A percentile compares a stretch with the other conserved stretches of the same genome.
phyloP scores from a whole-genome alignment of 257 asterid genomes.

The Perilla frutescens region DNA sequence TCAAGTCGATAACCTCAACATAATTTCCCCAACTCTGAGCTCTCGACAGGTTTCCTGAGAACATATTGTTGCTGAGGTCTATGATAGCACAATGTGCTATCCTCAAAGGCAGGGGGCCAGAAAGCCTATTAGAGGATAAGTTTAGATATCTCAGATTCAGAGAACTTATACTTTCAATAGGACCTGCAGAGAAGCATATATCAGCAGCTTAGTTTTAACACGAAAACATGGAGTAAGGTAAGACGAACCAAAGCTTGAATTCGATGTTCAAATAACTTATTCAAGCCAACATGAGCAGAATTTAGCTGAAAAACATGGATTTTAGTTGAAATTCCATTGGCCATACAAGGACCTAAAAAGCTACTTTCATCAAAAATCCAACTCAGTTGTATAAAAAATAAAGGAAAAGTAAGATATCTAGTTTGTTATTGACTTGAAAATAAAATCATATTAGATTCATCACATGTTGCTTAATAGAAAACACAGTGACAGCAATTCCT shows the following conservation, averaged over 20 bases:
- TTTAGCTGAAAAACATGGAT: no score
- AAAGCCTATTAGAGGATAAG: conserved; percentile 71
- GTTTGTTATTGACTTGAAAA: neutral
- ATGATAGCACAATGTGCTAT: conserved; percentile 71
- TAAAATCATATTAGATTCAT: conserved; percentile 12
- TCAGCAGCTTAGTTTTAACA: conserved; percentile 16
- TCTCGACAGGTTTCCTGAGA: conserved; percentile 73
- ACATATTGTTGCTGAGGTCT: conserved; percentile 74
- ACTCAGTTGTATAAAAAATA: no score
- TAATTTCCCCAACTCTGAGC: conserved; percentile 83
- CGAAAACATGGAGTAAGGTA: no score
- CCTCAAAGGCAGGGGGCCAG: conserved; percentile 74
- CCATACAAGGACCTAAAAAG: neutral
- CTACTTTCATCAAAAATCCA: neutral
- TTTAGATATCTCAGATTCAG: conserved; percentile 64
- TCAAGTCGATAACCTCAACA: conserved; percentile 65
- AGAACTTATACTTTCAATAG: conserved; percentile 62
- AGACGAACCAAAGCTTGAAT: no score
- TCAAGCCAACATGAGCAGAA: neutral
- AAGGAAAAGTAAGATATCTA: neutral
- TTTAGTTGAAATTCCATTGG: neutral
- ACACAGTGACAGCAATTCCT: neutral
- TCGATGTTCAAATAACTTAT: no score
- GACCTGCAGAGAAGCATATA: conserved; percentile 60
- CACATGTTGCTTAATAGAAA: neutral